Percentiles rank a stretch among this genome's conserved stretches.
Evolutionary conservation across 768 basidiomycete genomes (phyloP).

Genomic region (Nidula microcarpa): DNA sequence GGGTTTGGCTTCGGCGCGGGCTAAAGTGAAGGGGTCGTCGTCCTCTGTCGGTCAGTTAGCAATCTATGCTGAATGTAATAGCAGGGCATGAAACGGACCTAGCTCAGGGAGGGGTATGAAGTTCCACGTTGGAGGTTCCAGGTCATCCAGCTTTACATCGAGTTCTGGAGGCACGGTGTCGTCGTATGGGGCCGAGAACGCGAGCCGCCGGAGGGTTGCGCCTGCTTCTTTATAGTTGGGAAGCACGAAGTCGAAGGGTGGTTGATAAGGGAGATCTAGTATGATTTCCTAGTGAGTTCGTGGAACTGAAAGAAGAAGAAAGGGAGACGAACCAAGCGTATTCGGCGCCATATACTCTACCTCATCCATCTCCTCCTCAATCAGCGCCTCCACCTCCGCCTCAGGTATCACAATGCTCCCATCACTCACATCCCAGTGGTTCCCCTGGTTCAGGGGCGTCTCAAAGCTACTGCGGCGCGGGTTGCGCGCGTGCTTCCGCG

Average conservation of each 20-base stretch:
- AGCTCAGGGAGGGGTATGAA: constrained; percentile 22
- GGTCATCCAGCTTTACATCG: constrained; percentile 17
- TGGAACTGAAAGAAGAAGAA: not conserved
- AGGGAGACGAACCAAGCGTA: constrained; percentile 30
- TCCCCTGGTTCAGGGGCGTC: constrained; percentile 63
- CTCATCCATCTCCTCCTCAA: constrained; percentile 37
- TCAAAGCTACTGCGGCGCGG: constrained; percentile 50
- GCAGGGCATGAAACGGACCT: constrained; percentile 11
- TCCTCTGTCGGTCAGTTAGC: not conserved
- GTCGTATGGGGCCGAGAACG: constrained; percentile 27
- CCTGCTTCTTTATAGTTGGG: constrained; percentile 42
- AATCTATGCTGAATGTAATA: not conserved
- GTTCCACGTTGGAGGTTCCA: constrained; percentile 22
- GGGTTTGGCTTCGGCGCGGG: too few relatives aligned
- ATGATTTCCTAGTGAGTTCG: not conserved
- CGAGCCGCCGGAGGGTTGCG: constrained; percentile 25
- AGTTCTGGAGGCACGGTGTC: constrained; percentile 25
- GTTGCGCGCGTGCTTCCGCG: constrained; percentile 58
- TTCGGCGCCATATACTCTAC: constrained; percentile 54
- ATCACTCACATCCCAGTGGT: constrained; percentile 78
- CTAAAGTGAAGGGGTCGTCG: not conserved
- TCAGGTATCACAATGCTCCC: constrained; percentile 28
- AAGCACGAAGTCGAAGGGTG: constrained; percentile 40
- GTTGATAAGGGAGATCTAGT: constrained; percentile 38
- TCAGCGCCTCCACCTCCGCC: constrained; percentile 20